These are phyloP conservation scores for Cladosporium sp. DNA, from an alignment of 2,329 filamentous ascomycete genomes.

Conservation along the genomic window DNA sequence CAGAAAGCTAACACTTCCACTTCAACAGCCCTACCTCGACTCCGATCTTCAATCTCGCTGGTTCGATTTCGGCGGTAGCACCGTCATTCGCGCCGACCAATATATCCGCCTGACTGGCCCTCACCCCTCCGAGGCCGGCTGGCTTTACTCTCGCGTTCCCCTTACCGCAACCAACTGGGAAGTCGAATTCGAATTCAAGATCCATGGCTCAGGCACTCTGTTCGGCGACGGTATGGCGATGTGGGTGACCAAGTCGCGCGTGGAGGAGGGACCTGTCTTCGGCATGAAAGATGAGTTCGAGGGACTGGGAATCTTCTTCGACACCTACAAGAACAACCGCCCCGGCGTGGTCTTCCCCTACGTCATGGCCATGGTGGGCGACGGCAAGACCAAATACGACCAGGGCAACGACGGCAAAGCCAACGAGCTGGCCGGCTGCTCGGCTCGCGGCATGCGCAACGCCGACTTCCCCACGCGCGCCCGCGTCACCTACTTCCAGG, in stretches of 20 bases:
- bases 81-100: constrained; percentile 70
- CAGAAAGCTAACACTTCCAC: constrained; percentile 3
- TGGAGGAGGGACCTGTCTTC: constrained; percentile 76
- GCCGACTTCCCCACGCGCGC: constrained; percentile 74
- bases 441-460: constrained; percentile 83
- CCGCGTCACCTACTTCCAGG: constrained; percentile 91
- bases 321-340: constrained; percentile 99
- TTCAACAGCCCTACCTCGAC: constrained; percentile 86
- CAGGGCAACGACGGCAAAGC: constrained; percentile 92
- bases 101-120: constrained; percentile 93
- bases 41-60: constrained; percentile 97
- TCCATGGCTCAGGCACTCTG: constrained; percentile 81
- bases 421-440: constrained; percentile 91
- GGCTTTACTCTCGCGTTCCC: constrained; percentile 90
- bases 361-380: constrained; percentile 97
- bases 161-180: constrained; percentile 99
- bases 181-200: constrained; percentile 93
- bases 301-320: constrained; percentile 90
- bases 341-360: constrained; percentile 95
- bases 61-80: constrained; percentile 98
- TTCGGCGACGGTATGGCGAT: constrained; percentile 96
- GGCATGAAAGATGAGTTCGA: constrained; percentile 86
- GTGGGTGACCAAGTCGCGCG: constrained; percentile 96
- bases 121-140: constrained; percentile 83
- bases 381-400: constrained; percentile 85